phyloP scores from a whole-genome alignment of 208 protist species.

The Naegleria fowleri region DNA sequence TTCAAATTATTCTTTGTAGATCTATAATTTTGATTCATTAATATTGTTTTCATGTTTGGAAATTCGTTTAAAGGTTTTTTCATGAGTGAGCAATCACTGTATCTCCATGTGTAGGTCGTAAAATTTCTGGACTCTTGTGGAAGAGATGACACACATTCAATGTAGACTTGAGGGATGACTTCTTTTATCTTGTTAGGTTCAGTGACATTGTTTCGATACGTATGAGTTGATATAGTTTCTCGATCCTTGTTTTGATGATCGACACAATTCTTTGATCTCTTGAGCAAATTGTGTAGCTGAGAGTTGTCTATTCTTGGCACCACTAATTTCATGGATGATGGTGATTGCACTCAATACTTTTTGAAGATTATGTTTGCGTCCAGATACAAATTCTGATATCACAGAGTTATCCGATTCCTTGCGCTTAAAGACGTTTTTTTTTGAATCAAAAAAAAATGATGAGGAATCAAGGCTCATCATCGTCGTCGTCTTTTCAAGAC shows the following conservation, averaged over 20 bases:
- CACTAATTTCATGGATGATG: background rate
- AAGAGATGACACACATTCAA: background rate
- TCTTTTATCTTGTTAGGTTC: background rate
- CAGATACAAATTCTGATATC: background rate
- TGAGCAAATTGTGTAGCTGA: background rate
- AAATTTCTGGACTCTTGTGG: background rate
- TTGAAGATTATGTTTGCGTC: background rate
- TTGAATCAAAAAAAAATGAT: too few species aligned
- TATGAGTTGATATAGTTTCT: background rate
- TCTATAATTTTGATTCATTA: background rate
- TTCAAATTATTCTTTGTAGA: conserved; percentile 7
- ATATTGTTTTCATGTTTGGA: background rate
- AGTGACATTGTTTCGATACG: background rate
- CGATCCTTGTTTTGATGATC: background rate
- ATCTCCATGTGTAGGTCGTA: background rate
- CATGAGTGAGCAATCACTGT: background rate
- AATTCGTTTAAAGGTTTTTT: background rate
- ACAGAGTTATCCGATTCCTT: background rate
- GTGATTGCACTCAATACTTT: background rate
- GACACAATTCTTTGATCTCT: background rate
- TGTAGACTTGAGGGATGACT: background rate
- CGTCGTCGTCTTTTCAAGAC: too few species aligned
- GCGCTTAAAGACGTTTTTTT: too few species aligned
- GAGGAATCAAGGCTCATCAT: too few species aligned
- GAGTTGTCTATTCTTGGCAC: background rate